phyloP scores from a whole-genome alignment of 176 grass and related monocot genomes.

The Saccharum spontaneum region DNA sequence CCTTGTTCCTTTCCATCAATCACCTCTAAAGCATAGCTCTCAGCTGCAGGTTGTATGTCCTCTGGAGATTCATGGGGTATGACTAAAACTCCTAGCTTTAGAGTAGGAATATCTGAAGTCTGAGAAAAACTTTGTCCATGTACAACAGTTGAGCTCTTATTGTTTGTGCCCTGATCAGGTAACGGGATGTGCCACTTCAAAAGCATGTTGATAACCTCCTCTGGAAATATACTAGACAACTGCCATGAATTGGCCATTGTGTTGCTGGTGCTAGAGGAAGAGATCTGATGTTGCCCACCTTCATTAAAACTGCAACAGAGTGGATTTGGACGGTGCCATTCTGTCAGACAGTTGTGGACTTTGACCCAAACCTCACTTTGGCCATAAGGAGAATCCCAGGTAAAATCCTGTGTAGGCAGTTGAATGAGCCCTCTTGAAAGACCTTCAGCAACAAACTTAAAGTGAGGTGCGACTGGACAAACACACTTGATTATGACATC shows the following conservation, averaged over 20 bases:
- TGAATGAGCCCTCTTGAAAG: not conserved
- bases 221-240: not conserved
- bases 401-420: constrained; percentile 27
- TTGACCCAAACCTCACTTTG: constrained; percentile 12
- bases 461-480: not conserved
- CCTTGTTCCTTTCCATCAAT: constrained; percentile 10
- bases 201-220: not conserved
- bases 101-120: not conserved
- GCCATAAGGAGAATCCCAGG: not conserved
- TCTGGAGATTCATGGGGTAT: too few species aligned
- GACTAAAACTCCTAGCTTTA: too few species aligned
- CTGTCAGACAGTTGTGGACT: constrained; percentile 12
- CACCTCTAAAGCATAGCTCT: constrained; percentile 26
- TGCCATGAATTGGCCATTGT: too few species aligned
- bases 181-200: not conserved
- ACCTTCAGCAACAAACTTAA: not conserved
- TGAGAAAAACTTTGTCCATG: not conserved
- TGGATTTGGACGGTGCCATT: constrained; percentile 14
- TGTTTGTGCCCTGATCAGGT: not conserved
- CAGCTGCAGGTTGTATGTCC: not conserved
- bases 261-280: too few species aligned
- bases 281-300: not conserved
- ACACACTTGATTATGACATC: constrained; percentile 13
- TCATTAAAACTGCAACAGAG: constrained; percentile 10
- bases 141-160: not conserved